A percentile compares a stretch with the other conserved stretches of the same genome.
Conservation (phyloP, 2,329 filamentous ascomycete genomes). For the Xylaria multiplex region DNA sequence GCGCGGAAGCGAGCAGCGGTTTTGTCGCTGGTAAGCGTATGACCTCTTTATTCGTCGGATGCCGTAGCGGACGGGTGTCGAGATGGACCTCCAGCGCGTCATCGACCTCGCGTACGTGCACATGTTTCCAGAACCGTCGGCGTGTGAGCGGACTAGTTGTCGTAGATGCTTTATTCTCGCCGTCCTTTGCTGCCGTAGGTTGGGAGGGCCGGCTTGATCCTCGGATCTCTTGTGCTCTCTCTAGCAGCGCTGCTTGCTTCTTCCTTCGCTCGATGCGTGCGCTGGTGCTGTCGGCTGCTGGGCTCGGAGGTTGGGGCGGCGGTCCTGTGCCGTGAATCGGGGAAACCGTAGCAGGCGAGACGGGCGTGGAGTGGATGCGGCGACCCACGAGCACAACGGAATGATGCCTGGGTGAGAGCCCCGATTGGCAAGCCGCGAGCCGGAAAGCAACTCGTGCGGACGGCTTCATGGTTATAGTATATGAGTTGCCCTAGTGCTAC, state of each 20-base stretch:
- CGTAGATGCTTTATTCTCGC: conserved; percentile 12
- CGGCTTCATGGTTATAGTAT: conserved; percentile 53
- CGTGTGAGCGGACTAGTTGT: conserved; percentile 57
- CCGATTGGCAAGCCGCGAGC: conserved; percentile 46
- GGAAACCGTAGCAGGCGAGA: conserved; percentile 58
- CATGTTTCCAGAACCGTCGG: conserved; percentile 91
- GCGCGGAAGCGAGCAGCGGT: conserved; percentile 81
- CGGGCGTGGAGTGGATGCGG: conserved; percentile 48
- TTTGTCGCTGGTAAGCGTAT: conserved; percentile 80
- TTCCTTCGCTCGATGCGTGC: conserved; percentile 60
- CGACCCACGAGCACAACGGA: conserved; percentile 42
- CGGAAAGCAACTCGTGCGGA: conserved; percentile 54
- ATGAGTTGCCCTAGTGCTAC: neutral
- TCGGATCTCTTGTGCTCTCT: conserved; percentile 61
- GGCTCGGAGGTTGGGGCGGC: conserved; percentile 65
- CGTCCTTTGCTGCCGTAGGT: neutral
- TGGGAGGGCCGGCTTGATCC: conserved; percentile 41
- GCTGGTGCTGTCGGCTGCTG: conserved; percentile 51
- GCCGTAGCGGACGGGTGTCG: conserved; percentile 81
- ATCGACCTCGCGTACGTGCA: conserved; percentile 73
- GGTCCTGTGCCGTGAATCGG: conserved; percentile 67
- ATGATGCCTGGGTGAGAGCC: conserved; percentile 41
- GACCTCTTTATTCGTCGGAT: conserved; percentile 75
- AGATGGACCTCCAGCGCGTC: conserved; percentile 74
- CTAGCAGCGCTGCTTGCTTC: conserved; percentile 65